Evolutionary conservation across 2,329 filamentous ascomycete genomes (phyloP).

Genomic region (Colletotrichum cordylinicola): DNA sequence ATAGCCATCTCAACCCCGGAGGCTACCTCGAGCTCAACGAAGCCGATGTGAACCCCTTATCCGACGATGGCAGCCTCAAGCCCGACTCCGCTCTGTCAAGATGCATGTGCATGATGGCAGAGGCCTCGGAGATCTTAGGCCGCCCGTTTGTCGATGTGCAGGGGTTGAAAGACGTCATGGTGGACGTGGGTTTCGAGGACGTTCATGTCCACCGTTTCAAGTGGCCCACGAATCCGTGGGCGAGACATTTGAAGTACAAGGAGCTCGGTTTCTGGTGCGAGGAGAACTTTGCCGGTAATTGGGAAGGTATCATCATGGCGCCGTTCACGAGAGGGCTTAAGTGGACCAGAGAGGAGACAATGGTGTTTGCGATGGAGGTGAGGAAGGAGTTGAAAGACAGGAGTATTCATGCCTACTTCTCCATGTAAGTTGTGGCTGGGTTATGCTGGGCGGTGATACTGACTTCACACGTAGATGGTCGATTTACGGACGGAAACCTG

Average conservation of each 20-base stretch:
- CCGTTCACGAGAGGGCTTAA: constrained; percentile 2
- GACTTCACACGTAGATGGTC: neutral
- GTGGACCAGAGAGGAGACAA: neutral
- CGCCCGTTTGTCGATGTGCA: constrained; percentile 47
- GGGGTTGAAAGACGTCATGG: constrained; percentile 40
- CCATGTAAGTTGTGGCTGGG: constrained; percentile 26
- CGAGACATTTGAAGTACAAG: constrained; percentile 55
- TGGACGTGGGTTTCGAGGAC: constrained; percentile 59
- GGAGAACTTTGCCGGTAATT: neutral
- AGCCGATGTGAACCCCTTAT: constrained; percentile 18
- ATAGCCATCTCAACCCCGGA: constrained; percentile 39
- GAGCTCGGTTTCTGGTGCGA: constrained; percentile 45
- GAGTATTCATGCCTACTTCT: constrained; percentile 33
- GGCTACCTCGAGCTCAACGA: constrained; percentile 43
- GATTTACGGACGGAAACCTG: neutral
- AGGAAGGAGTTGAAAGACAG: constrained; percentile 27
- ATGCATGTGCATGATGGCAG: constrained; percentile 39
- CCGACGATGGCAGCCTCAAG: constrained; percentile 42
- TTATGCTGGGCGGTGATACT: neutral
- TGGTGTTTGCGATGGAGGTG: neutral
- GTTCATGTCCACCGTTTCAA: constrained; percentile 52
- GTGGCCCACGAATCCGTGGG: constrained; percentile 58
- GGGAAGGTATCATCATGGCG: constrained; percentile 23
- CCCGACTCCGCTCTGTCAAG: constrained; percentile 34
- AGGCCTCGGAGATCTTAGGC: constrained; percentile 38